Evolutionary conservation across 306 rosid species (phyloP).

Genomic region (Inga laurina): DNA sequence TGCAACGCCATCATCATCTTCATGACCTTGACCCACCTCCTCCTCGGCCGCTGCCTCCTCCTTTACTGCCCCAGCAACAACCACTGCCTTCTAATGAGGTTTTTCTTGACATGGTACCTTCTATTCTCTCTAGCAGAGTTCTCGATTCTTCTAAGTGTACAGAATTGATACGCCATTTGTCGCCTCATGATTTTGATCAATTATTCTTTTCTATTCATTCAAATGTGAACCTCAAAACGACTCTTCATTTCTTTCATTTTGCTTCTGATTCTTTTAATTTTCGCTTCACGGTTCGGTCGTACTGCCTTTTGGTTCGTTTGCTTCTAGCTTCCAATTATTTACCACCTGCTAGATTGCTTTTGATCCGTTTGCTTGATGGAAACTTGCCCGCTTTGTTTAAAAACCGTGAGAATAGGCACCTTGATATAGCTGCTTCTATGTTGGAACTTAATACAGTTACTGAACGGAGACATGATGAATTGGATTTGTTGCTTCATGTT

Average conservation of each 20-base stretch:
- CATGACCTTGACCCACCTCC: conserved; percentile 36
- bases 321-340: conserved; percentile 48
- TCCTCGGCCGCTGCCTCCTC: conserved; percentile 5
- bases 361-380: conserved; percentile 62
- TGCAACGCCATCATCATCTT: conserved; percentile 30
- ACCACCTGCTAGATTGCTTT: conserved; percentile 53
- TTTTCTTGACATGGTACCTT: conserved; percentile 39
- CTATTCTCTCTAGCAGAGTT: conserved; percentile 49
- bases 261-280: conserved; percentile 48
- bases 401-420: conserved; percentile 28
- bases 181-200: conserved; percentile 59
- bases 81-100: conserved; percentile 26
- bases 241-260: conserved; percentile 57
- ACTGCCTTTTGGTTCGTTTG: conserved; percentile 60
- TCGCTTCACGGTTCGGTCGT: conserved; percentile 61
- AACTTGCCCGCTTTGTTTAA: conserved; percentile 35
- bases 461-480: conserved; percentile 37
- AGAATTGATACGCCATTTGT: conserved; percentile 49
- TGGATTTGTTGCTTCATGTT: conserved; percentile 65
- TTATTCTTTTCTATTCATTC: conserved; percentile 45
- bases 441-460: conserved; percentile 29
- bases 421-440: conserved; percentile 50
- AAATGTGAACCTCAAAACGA: conserved; percentile 54
- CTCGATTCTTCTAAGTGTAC: conserved; percentile 65
- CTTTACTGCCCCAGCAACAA: conserved; percentile 24